Conservation (phyloP, 2,329 filamentous ascomycete species). For the Colletotrichum costaricense region DNA sequence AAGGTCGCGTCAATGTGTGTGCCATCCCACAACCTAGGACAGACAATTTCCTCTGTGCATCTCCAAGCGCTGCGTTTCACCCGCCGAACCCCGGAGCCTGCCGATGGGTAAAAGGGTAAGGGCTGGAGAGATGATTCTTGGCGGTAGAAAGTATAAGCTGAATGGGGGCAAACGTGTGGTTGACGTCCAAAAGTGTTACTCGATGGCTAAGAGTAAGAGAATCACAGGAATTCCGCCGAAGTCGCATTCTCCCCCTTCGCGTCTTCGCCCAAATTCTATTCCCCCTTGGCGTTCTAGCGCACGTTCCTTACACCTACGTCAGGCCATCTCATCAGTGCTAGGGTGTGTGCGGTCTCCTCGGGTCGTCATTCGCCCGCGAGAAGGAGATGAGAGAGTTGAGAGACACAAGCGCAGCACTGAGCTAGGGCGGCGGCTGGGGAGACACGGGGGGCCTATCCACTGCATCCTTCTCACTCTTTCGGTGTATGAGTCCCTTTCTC, state of each 20-base stretch:
- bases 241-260: neutral
- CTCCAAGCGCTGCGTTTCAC: conserved; percentile 33
- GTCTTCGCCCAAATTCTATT: neutral
- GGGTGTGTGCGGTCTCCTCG: conserved; percentile 12
- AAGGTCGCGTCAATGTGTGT: neutral
- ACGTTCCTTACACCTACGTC: conserved; percentile 28
- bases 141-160: neutral
- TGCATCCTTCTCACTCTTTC: neutral
- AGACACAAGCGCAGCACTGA: neutral
- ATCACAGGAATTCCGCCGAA: conserved; percentile 1
- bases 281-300: conserved; percentile 7
- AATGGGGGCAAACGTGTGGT: neutral
- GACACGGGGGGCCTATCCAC: neutral
- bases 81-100: conserved; percentile 32
- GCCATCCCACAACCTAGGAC: conserved; percentile 9
- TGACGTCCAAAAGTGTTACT: conserved; percentile 23
- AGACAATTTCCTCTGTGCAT: conserved; percentile 27
- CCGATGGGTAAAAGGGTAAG: conserved; percentile 1
- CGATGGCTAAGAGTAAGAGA: conserved; percentile 35
- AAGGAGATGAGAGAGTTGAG: neutral
- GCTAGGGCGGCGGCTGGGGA: neutral
- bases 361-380: conserved; percentile 18
- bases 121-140: neutral
- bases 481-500: neutral
- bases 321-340: neutral